These are phyloP conservation scores for Colletotrichum godetiae DNA, from an alignment of 2,329 filamentous ascomycete genomes.

Conservation along the genomic window DNA sequence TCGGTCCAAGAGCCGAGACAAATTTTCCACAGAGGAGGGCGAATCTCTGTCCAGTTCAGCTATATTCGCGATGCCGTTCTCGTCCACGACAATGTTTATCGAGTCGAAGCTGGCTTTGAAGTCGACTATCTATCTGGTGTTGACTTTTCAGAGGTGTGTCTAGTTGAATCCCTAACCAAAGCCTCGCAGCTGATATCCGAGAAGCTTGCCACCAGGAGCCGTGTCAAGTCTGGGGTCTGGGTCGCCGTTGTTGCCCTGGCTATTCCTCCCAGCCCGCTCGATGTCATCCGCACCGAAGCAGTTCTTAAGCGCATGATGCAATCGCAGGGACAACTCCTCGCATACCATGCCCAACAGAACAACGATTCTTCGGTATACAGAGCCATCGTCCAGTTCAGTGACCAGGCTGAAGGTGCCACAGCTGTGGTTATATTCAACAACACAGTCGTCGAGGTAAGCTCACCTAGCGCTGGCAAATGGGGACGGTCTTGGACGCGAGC, in stretches of 20 bases:
- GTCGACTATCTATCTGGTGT: constrained; percentile 56
- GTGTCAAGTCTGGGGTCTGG: background rate
- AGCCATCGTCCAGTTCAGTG: constrained; percentile 21
- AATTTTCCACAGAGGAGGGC: constrained; percentile 47
- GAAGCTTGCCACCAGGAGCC: constrained; percentile 2
- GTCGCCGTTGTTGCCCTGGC: constrained; percentile 23
- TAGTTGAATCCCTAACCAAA: background rate
- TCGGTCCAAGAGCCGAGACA: constrained; percentile 51
- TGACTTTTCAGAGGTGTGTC: constrained; percentile 54
- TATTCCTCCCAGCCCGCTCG: background rate
- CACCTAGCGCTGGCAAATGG: too few relatives aligned
- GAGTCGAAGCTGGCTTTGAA: constrained; percentile 58
- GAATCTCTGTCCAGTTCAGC: constrained; percentile 65
- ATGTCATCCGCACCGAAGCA: constrained; percentile 10
- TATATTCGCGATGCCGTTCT: constrained; percentile 71
- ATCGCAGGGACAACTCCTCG: constrained; percentile 18
- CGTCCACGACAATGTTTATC: constrained; percentile 57
- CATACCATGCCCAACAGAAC: constrained; percentile 10
- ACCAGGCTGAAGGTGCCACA: constrained; percentile 3
- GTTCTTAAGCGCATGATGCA: constrained; percentile 21
- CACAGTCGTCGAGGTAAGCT: constrained; percentile 24
- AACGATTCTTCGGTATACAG: constrained; percentile 12
- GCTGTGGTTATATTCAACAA: constrained; percentile 24
- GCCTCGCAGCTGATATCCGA: constrained; percentile 19
- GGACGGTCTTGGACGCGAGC: background rate